Evolutionary conservation across 208 protist genomes (phyloP), one percentile per base, ranked within the genome.

Genomic region (Trypanosoma grayi): DNA sequence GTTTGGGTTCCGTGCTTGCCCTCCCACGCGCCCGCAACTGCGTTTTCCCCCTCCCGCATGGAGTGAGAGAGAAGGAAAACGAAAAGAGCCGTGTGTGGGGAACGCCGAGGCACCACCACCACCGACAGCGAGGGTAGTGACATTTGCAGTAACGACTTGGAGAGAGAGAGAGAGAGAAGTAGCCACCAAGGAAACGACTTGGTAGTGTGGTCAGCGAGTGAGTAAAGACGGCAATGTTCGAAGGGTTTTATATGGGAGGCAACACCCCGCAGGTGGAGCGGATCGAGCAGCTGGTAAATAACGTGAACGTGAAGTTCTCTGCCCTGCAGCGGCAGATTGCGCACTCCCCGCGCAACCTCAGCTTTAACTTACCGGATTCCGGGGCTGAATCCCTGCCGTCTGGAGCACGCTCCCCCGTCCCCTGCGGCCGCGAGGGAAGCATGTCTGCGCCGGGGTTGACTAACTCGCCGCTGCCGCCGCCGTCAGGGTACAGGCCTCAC

Each of bases 271-370:
- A n/a, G n/a, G n/a, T 59, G 36, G 52, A 59, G 31, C 43, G 34
- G 22, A 2, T 64, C 3, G 31, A 71, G 50, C 56, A 60, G 8
- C 39, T 71, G 4, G 57, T 71, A 14, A 18, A 14, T 14, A 43
- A 60, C 8, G 58, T 71, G 14, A 71, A 71, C 37, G 3, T 28
- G 11, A 63, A 60, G 28, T 64, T 50, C 39, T 27, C 37, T 2
- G 34, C 57, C 13, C 40, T 71, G 1, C 64, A 58, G 22, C 46
- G 39, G 9, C 51, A 54, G 11, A 11, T 43, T 5, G n/a, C 9
- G 13, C 22, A n/a, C 2, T 39, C 2, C 24, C 30, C 36, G 14
- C 25, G 39, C 20, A 64, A 40, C 47, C 34, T 33, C 4, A 13
- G 14, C 24, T 10, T 16, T 24, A n/a, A 18, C 0, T 51, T 1